Evolutionary conservation across 768 basidiomycete species (phyloP), one percentile per base, ranked within the genome.

Genomic region (Suillus placidus): DNA sequence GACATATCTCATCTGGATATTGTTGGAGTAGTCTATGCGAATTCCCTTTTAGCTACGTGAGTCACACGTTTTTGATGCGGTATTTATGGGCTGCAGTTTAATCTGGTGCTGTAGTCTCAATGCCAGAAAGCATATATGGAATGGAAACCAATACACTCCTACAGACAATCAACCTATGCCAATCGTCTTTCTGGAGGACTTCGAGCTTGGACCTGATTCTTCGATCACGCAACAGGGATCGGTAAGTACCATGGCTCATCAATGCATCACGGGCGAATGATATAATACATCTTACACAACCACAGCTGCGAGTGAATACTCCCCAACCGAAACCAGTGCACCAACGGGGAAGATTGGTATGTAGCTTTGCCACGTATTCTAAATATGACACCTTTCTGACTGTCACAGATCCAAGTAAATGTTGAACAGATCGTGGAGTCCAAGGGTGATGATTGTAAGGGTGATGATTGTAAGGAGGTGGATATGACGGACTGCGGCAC

Each of bases 21-120:
- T 20, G 18, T 20, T 54, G 26, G 10, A 9, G 2, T 42, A 74
- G 73, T 74, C 18, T 70, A 74, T 10, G 73, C 73, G 49, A 75
- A 75, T 30, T 75, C 68, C 34, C 47, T 74, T 12, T 64, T 74
- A 40, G 74, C 74, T 23, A 74, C 67, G 74, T 74, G 64, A 9
- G 73, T 67, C 37, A 12, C 23, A 35, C 13, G 26, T 30, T 6
- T 13, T 6, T 13, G 18, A 42, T 20, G 26, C 6, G 1, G 23
- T 58, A 38, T 35, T 9, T 37, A n/a, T 18, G 13, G 47, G 10
- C n/a, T n/a, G 26, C 26, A 63, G 45, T 12, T 23, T 63, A 30
- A 61, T 23, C 32, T 23, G 18, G 40, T 42, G 23, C 9, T 18
- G 18, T 49, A 73, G 74, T 45, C 64, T 75, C 40, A 74, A 74